A percentile compares a stretch with the other conserved stretches of the same genome.
Conservation (phyloP, 1,284 basidiomycete species). For the Irpex lacteus region DNA sequence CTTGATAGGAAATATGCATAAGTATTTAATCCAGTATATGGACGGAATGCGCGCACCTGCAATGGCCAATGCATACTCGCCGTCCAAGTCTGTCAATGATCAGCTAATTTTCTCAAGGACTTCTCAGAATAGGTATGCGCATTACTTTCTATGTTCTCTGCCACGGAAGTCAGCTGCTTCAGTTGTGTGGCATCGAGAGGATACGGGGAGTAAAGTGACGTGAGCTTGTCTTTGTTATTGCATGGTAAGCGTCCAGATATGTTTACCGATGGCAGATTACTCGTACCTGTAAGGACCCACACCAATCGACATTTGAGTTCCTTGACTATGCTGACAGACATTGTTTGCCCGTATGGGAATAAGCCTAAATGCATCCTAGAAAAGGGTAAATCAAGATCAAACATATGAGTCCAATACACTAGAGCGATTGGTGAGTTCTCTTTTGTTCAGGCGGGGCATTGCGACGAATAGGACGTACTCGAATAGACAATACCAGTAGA, state of each 20-base stretch:
- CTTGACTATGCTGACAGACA: not conserved
- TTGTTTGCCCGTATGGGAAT: slow-evolving; percentile 49
- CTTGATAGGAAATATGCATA: not conserved
- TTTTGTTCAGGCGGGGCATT: too few relatives aligned
- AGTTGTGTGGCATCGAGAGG: not conserved
- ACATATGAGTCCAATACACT: too few relatives aligned
- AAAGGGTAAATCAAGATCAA: not conserved
- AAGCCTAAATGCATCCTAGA: slow-evolving; percentile 47
- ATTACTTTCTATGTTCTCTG: not conserved
- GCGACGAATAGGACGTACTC: too few relatives aligned
- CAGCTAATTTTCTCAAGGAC: not conserved
- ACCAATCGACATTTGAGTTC: not conserved
- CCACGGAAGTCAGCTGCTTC: not conserved
- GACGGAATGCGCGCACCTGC: not conserved
- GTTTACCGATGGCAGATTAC: too few relatives aligned
- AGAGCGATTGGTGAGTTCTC: too few relatives aligned
- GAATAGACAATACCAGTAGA: slow-evolving; percentile 37
- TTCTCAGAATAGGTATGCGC: not conserved
- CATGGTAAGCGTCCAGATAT: too few relatives aligned
- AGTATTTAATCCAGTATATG: not conserved
- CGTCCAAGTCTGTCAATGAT: not conserved
- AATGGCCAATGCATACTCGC: not conserved
- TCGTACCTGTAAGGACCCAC: not conserved
- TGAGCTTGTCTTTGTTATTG: slow-evolving; percentile 39
- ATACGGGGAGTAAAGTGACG: not conserved